phyloP scores from a whole-genome alignment of 768 basidiomycete genomes.

The Cantharellus anzutake region DNA sequence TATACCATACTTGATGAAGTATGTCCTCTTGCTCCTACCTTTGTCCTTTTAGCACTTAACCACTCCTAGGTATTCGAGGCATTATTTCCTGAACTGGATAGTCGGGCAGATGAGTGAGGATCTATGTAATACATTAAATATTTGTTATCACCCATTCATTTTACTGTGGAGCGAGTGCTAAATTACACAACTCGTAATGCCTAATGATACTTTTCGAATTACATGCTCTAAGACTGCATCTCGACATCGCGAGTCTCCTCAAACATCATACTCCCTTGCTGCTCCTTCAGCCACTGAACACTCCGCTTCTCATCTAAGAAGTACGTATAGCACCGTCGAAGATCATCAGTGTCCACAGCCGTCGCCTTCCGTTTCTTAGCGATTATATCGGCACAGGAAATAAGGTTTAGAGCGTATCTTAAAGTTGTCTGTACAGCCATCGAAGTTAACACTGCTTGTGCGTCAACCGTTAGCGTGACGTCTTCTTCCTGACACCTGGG shows the following conservation, averaged over 20 bases:
- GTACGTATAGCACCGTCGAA: slow-evolving; percentile 66
- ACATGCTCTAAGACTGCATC: background rate
- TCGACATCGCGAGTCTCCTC: slow-evolving; percentile 8
- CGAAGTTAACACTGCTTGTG: slow-evolving; percentile 58
- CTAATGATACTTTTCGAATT: no score
- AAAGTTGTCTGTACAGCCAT: slow-evolving; percentile 85
- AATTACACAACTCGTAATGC: no score
- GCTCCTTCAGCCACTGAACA: slow-evolving; percentile 75
- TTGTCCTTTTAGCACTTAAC: background rate
- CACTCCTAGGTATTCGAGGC: slow-evolving; percentile 32
- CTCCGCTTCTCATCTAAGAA: slow-evolving; percentile 90
- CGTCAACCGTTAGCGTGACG: slow-evolving; percentile 56
- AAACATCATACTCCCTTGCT: slow-evolving; percentile 13
- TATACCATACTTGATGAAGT: slow-evolving; percentile 88
- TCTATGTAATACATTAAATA: no score
- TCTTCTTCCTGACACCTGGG: slow-evolving; percentile 86
- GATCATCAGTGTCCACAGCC: slow-evolving; percentile 67
- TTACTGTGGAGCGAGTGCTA: no score
- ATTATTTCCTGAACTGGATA: slow-evolving; percentile 33
- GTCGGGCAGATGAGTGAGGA: no score
- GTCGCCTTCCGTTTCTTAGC: slow-evolving; percentile 68
- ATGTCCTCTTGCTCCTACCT: background rate
- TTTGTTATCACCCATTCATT: no score
- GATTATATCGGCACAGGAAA: slow-evolving; percentile 77
- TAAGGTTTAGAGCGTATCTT: slow-evolving; percentile 86